Conservation (phyloP, 2,329 filamentous ascomycete genomes). For the Ambrosiella cleistominuta region DNA sequence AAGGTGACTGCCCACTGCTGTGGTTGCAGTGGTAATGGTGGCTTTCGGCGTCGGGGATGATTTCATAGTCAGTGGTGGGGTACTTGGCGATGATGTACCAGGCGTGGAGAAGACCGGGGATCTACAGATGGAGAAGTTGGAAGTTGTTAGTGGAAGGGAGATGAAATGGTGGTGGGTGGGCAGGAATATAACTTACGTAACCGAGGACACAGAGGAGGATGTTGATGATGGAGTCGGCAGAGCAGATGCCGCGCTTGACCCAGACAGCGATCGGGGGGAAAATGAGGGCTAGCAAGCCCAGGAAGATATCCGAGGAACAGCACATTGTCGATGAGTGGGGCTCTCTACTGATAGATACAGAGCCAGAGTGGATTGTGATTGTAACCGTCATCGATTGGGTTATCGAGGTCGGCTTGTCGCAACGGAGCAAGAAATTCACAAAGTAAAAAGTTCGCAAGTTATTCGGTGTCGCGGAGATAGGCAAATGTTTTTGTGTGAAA, state of each 20-base stretch:
- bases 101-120: conserved; percentile 81
- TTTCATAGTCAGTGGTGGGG: conserved; percentile 61
- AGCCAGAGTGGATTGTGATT: too few species aligned
- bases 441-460: too few species aligned
- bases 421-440: too few species aligned
- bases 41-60: conserved; percentile 36
- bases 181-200: conserved; percentile 28
- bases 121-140: conserved; percentile 18
- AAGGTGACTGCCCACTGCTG: conserved; percentile 21
- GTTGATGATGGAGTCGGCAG: conserved; percentile 85
- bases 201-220: conserved; percentile 70
- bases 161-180: neutral
- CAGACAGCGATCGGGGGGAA: conserved; percentile 63
- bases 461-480: too few species aligned
- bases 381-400: too few species aligned
- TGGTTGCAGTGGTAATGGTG: conserved; percentile 44
- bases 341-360: too few species aligned
- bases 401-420: too few species aligned
- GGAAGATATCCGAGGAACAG: conserved; percentile 37
- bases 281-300: conserved; percentile 44
- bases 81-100: conserved; percentile 96
- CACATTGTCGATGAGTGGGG: neutral
- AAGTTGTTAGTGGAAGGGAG: neutral
- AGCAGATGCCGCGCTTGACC: conserved; percentile 91
- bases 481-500: too few species aligned